phyloP scores from a whole-genome alignment of 352 stramenopile genomes.

The Phytopythium ostracodes region DNA sequence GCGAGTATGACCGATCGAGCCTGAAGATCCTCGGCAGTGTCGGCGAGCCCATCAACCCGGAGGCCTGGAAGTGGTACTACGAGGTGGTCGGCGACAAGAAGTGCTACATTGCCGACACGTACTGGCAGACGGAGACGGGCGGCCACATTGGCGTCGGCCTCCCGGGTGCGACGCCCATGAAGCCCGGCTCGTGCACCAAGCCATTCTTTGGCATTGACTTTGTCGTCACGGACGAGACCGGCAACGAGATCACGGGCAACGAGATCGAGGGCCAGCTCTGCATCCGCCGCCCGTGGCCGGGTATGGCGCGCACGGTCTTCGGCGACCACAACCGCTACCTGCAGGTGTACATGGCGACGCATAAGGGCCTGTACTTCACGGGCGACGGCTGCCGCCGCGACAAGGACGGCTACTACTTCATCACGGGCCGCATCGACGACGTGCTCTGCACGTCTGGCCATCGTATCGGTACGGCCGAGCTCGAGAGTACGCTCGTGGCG shows the following conservation, averaged over 20 bases:
- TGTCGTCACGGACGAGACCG: slow-evolving; percentile 79
- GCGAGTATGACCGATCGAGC: slow-evolving; percentile 92
- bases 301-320: slow-evolving; percentile 93
- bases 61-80: slow-evolving; percentile 95
- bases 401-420: slow-evolving; percentile 97
- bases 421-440: slow-evolving; percentile 97
- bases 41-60: slow-evolving; percentile 98
- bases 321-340: slow-evolving; percentile 95
- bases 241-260: slow-evolving; percentile 84
- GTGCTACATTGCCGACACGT: slow-evolving; percentile 94
- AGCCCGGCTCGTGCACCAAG: slow-evolving; percentile 93
- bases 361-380: slow-evolving; percentile 97
- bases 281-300: slow-evolving; percentile 94
- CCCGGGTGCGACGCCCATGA: slow-evolving; percentile 88
- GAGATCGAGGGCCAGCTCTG: slow-evolving; percentile 92
- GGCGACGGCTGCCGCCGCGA: slow-evolving; percentile 86
- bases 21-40: slow-evolving; percentile 95
- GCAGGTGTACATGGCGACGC: slow-evolving; percentile 94
- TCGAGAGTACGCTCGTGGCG: slow-evolving; percentile 89
- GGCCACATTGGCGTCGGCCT: slow-evolving; percentile 79
- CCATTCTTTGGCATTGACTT: slow-evolving; percentile 97
- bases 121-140: slow-evolving; percentile 89
- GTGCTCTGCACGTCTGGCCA: slow-evolving; percentile 94
- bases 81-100: slow-evolving; percentile 79
- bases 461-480: slow-evolving; percentile 84